Evolutionary conservation across 164 flowering plant genomes (phyloP), one percentile per base, ranked within the genome.

Genomic region (Magnolia sinica): DNA sequence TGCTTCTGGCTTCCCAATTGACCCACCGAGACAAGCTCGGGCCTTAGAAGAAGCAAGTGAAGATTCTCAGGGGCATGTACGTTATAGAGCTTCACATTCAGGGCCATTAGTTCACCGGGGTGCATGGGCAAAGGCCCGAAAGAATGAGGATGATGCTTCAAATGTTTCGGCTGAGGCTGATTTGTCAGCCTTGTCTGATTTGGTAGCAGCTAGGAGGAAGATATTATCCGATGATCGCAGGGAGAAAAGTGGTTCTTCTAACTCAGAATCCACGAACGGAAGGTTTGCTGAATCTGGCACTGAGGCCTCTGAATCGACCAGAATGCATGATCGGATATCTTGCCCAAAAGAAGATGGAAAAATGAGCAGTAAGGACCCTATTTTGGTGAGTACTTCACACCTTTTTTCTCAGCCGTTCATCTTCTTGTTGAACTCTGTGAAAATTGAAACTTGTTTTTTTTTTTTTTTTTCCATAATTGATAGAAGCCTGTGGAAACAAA

Each of bases 1-100:
- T 70, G 98, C 98, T 52, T 95, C 99, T 74, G 99, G 99, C 50
- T 95, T 95, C 80, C 99, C 98, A 23, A 91, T 95, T 59, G 99
- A 95, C 76, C 99, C 98, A 22, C 98, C 96, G 14, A 88, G 96
- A 78, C 90, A 87, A 72, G 90, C 93, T 8, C 92, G 87, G 79
- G 88, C 83, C n/a, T 52, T 76, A 51, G 96, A 90, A 81, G 88
- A 87, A 79, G 68, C 83, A 75, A 77, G 76, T 23, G 80, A 67
- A 63, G 90, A 84, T 64, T 68, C 85, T 50, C 93, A 84, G 66
- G 89, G 82, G 1, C 79, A 84, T 78, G 78, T 76, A 31, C 88
- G 84, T 79, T 90, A 92, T 78, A 88, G 93, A 82, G 92, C 88
- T 80, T 95, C 99, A 63, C 96, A 93, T 83, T 95, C 99, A 50